phyloP scores from a whole-genome alignment of 306 rosid genomes.

The Albizia julibrissin region DNA sequence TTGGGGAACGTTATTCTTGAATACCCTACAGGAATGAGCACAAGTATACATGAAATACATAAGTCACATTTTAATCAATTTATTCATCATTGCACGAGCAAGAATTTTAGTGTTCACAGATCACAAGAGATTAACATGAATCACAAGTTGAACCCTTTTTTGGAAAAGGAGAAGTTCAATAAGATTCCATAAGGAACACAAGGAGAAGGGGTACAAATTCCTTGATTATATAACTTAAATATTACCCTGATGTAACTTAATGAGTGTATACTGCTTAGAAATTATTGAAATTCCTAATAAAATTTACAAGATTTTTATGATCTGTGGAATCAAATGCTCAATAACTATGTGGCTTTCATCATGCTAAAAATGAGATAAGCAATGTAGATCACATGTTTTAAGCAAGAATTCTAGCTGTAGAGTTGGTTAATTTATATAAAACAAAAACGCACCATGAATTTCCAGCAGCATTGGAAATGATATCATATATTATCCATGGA shows the following conservation, averaged over 20 bases:
- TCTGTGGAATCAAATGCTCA: background rate
- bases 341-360: background rate
- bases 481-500: conserved; percentile 84
- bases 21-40: conserved; percentile 60
- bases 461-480: conserved; percentile 96
- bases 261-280: background rate
- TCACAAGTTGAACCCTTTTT: background rate
- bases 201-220: background rate
- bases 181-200: background rate
- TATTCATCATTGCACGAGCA: conserved; percentile 6
- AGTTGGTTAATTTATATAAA: conserved; percentile 22
- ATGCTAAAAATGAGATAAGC: background rate
- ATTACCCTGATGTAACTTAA: background rate
- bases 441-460: conserved; percentile 74
- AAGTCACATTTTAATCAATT: conserved; percentile 25
- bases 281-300: background rate
- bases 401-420: background rate
- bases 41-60: conserved; percentile 10
- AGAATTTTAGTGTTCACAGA: conserved; percentile 12
- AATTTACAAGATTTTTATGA: background rate
- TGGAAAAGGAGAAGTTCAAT: background rate
- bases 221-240: background rate
- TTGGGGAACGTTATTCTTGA: conserved; percentile 76
- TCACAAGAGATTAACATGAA: background rate
- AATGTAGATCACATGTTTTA: conserved; percentile 11